Evolutionary conservation across 83 land plant species (phyloP).

Genomic region (Picea abies): DNA sequence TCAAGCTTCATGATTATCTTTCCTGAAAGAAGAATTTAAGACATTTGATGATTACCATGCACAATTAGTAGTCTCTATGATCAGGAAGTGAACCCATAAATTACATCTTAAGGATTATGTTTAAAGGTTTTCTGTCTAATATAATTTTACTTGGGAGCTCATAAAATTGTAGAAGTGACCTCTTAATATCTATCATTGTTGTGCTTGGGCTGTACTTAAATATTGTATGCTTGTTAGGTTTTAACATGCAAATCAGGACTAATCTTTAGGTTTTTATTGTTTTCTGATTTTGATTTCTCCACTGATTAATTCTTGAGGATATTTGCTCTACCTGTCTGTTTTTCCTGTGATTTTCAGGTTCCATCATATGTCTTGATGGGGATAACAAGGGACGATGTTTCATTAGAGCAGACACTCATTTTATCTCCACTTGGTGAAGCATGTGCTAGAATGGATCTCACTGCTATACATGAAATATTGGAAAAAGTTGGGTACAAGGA

Average conservation of each 20-base stretch:
- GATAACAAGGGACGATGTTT: conserved; percentile 39
- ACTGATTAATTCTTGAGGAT: neutral
- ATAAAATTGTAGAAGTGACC: neutral
- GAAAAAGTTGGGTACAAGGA: conserved; percentile 80
- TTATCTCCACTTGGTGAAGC: conserved; percentile 83
- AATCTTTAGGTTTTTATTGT: neutral
- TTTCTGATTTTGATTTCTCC: conserved; percentile 3
- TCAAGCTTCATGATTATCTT: neutral
- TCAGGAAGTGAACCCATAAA: neutral
- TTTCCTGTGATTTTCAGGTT: conserved; percentile 40
- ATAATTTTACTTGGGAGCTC: neutral
- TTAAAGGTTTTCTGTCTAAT: neutral
- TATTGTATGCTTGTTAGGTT: neutral
- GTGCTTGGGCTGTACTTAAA: neutral
- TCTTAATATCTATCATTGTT: neutral
- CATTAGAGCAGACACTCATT: conserved; percentile 36
- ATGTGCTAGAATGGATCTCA: conserved; percentile 72
- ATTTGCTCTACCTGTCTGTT: neutral
- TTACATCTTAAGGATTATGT: neutral
- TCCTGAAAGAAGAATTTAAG: neutral
- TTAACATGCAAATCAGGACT: neutral
- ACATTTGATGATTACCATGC: neutral
- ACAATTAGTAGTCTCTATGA: neutral
- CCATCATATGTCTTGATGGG: conserved; percentile 83
- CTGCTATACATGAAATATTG: conserved; percentile 79